Conservation (phyloP, 345 rosid genomes). For the Firmiana major region DNA sequence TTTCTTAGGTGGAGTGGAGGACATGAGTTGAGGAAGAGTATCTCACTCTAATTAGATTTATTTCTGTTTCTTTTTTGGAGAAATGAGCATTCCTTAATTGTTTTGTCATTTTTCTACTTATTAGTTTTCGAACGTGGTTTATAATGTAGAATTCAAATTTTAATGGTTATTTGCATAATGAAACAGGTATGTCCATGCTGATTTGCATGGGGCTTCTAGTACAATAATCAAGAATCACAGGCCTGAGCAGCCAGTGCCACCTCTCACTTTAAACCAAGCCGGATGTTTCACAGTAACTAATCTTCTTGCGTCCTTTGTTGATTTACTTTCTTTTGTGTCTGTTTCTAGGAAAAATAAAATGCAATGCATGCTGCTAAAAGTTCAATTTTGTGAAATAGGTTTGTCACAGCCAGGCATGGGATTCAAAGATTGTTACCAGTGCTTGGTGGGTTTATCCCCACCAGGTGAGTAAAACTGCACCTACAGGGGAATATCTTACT, state of each 20-base stretch:
- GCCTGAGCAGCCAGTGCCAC: constrained; percentile 84
- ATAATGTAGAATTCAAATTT: not conserved
- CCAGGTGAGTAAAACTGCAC: constrained; percentile 99
- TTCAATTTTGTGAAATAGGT: constrained; percentile 49
- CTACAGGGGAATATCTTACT: constrained; percentile 98
- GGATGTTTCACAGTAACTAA: constrained; percentile 84
- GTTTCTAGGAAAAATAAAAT: constrained; percentile 3
- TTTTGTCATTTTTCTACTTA: not conserved
- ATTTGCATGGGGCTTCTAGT: constrained; percentile 96
- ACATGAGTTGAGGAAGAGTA: not conserved
- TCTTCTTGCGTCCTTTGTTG: not conserved
- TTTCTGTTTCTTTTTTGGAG: no score
- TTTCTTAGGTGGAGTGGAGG: constrained; percentile 1
- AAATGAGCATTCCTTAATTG: no score
- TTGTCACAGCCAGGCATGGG: constrained; percentile 98
- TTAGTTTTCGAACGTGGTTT: not conserved
- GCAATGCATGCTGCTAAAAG: constrained; percentile 1
- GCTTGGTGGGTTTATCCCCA: constrained; percentile 99
- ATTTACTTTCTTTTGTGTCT: not conserved
- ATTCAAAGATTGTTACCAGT: constrained; percentile 95
- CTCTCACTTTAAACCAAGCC: constrained; percentile 94
- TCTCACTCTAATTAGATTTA: not conserved
- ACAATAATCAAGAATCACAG: constrained; percentile 94
- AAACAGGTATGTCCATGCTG: constrained; percentile 93
- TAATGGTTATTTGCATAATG: constrained; percentile 16